Evolutionary conservation across 208 protist species (phyloP), one percentile per base, ranked within the genome.

Genomic region (Polymyxa betae): DNA sequence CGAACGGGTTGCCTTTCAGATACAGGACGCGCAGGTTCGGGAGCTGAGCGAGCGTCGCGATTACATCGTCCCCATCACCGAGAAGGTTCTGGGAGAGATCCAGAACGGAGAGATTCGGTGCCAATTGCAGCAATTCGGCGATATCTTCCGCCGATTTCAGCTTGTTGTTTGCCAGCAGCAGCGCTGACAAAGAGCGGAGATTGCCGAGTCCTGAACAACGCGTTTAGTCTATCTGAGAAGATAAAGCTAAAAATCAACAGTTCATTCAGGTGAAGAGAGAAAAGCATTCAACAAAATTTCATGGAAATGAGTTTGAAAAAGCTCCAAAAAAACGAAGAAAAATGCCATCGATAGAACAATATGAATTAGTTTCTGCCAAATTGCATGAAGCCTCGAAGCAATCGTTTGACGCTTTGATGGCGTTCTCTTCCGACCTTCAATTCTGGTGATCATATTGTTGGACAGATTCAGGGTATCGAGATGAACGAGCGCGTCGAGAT

Each of bases 21-120:
- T 93, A 93, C 10, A 96, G 91, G 0, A 96, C 94, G 38, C 77
- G 60, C 60, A 96, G 91, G 43, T 89, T 16, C 5, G 92, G 91
- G 90, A 96, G 91, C 0, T 60, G 0, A 5, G 45, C 88, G 32
- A 96, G 88, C 10, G 95, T 45, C 24, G 93, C 90, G 5, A 95
- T 0, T 20, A 94, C 41, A 35, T 12, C 91, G 0, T 89, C 43
- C 68, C 45, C 87, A 72, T 93, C 93, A 24, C 93, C 91, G 0
- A 95, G 0, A 46, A 82, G n/a, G 82, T 95, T 95, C 52, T 93
- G 72, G 66, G 87, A 72, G 0, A 93, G 1, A 35, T 43, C n/a
- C 1, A 90, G 16, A 20, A 24, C 20, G 10, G 46, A 45, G 16
- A 44, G 16, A 20, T 24, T 88, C 0, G 45, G 40, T 16, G 92